Percentiles rank a stretch among this genome's conserved stretches.
These are phyloP conservation scores for Linderniella brevidens DNA, from an alignment of 257 asterid genomes.

Conservation along the genomic window DNA sequence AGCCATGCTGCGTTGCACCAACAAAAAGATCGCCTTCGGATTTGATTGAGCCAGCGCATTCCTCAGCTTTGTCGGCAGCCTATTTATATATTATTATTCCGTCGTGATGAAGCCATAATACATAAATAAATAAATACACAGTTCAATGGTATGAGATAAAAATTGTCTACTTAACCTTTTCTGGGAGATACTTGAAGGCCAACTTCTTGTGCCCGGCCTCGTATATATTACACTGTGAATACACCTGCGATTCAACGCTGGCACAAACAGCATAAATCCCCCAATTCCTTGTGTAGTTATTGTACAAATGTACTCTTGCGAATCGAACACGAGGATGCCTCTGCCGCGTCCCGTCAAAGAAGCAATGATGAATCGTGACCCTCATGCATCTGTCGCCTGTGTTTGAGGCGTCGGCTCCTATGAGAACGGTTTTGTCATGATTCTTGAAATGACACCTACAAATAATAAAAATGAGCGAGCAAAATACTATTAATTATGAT, in stretches of 20 bases:
- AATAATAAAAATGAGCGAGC: constrained; percentile 3
- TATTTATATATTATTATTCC: constrained; percentile 6
- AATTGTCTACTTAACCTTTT: constrained; percentile 32
- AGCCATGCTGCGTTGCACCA: constrained; percentile 35
- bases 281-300: constrained; percentile 62
- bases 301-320: constrained; percentile 77
- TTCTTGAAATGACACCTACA: constrained; percentile 55
- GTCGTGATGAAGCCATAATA: too few species aligned
- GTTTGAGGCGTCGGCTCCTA: constrained; percentile 60
- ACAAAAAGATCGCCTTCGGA: constrained; percentile 65
- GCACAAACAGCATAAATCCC: constrained; percentile 85
- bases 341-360: constrained; percentile 80
- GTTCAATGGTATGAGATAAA: too few species aligned
- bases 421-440: constrained; percentile 68
- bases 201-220: constrained; percentile 76
- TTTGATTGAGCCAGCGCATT: constrained; percentile 38
- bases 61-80: constrained; percentile 57
- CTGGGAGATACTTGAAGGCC: constrained; percentile 57
- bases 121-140: too few species aligned
- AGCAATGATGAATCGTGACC: constrained; percentile 86
- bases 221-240: constrained; percentile 71
- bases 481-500: not conserved
- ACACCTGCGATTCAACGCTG: constrained; percentile 85
- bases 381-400: constrained; percentile 50
- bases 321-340: constrained; percentile 83